These are phyloP conservation scores for Dalbergia oliveri DNA, from an alignment of 306 rosid species.

Conservation along the genomic window DNA sequence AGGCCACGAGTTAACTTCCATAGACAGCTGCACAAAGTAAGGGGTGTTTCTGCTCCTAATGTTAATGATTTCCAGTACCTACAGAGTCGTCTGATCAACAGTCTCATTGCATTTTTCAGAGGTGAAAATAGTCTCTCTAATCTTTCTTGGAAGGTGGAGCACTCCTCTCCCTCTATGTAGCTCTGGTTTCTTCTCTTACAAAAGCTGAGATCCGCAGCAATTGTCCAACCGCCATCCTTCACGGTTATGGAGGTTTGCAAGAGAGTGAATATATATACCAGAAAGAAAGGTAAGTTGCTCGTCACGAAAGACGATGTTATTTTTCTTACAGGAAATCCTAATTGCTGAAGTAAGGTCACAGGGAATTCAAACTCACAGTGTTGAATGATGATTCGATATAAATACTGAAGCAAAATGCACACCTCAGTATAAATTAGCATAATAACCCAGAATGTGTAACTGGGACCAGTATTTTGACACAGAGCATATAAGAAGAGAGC, in stretches of 20 bases:
- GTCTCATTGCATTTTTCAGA: constrained; percentile 52
- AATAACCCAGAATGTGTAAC: constrained; percentile 82
- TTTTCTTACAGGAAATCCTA: constrained; percentile 81
- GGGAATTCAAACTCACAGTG: constrained; percentile 70
- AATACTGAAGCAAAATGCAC: constrained; percentile 83
- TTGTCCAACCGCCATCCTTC: constrained; percentile 84
- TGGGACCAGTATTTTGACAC: constrained; percentile 85
- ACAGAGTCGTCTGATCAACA: constrained; percentile 60
- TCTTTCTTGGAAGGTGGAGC: constrained; percentile 43
- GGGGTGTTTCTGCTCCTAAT: constrained; percentile 94
- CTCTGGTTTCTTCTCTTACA: constrained; percentile 56
- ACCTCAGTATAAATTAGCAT: constrained; percentile 86
- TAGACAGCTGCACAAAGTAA: constrained; percentile 86
- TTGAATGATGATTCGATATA: constrained; percentile 85
- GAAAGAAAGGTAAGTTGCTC: constrained; percentile 77
- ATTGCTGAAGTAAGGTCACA: constrained; percentile 66
- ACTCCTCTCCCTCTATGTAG: constrained; percentile 50
- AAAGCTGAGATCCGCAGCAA: constrained; percentile 60
- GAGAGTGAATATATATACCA: constrained; percentile 86
- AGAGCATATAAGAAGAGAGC: constrained; percentile 90
- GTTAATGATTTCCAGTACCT: constrained; percentile 89
- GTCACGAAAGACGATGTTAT: constrained; percentile 79
- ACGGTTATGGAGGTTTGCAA: constrained; percentile 87
- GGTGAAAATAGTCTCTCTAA: constrained; percentile 45
- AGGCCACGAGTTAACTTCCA: constrained; percentile 84